phyloP scores from a whole-genome alignment of 306 rosid genomes.

The Vigna mungo region DNA sequence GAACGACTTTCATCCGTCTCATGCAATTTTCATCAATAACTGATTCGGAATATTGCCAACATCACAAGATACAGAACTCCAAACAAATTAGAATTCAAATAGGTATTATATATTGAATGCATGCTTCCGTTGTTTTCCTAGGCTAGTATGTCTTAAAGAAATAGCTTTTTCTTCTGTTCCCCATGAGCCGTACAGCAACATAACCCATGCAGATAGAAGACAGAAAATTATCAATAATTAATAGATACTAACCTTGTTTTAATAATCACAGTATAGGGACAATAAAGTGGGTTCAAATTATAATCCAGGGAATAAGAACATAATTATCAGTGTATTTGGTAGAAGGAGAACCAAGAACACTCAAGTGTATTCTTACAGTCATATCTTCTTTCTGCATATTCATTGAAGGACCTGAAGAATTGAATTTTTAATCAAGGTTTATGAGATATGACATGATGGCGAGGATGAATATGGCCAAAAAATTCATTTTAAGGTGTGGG shows the following conservation, averaged over 20 bases:
- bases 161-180: conserved; percentile 16
- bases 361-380: background rate
- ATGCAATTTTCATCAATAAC: conserved; percentile 24
- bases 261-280: background rate
- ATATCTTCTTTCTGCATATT: too few species aligned
- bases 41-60: conserved; percentile 3
- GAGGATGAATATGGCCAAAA: too few species aligned
- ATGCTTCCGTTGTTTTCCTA: conserved; percentile 8
- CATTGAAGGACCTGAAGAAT: too few species aligned
- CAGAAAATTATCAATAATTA: conserved; percentile 12
- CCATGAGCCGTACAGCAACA: background rate
- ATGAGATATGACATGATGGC: too few species aligned
- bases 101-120: conserved; percentile 8
- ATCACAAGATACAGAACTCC: conserved; percentile 2
- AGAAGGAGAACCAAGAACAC: background rate
- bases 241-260: conserved; percentile 25
- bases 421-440: too few species aligned
- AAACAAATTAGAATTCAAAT: conserved; percentile 22
- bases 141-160: conserved; percentile 20
- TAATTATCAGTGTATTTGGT: conserved; percentile 8
- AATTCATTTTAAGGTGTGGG: too few species aligned
- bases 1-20: conserved; percentile 9
- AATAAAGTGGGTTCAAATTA: conserved; percentile 20
- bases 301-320: conserved; percentile 22
- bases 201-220: conserved; percentile 18